phyloP scores from a whole-genome alignment of 1,284 basidiomycete species.

The Ceratobasidium sp. region DNA sequence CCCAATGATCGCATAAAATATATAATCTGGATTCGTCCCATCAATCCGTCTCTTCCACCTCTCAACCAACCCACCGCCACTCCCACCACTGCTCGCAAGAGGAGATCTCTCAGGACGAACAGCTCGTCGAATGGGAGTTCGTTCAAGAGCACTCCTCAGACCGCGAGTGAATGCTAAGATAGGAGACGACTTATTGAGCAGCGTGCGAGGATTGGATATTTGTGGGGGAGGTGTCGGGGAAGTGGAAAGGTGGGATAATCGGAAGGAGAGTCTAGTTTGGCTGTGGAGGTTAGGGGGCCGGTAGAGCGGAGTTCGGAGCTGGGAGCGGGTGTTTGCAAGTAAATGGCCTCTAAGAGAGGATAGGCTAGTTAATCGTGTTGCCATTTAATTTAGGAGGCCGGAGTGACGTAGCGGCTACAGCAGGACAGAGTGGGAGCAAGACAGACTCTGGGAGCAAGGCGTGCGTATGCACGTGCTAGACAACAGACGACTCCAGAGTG shows the following conservation, averaged over 20 bases:
- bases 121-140: conserved; percentile 19
- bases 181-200: neutral
- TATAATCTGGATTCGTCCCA: conserved; percentile 28
- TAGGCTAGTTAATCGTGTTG: neutral
- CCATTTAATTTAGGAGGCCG: neutral
- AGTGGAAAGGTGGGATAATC: neutral
- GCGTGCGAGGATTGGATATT: too few species aligned
- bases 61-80: conserved; percentile 15
- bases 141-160: conserved; percentile 28
- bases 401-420: too few species aligned
- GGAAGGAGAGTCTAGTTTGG: neutral
- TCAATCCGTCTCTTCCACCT: conserved; percentile 35
- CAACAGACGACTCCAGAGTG: too few species aligned
- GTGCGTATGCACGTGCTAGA: too few species aligned
- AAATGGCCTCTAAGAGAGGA: neutral
- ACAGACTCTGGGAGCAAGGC: too few species aligned
- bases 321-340: neutral
- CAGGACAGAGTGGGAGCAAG: too few species aligned
- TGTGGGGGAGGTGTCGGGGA: neutral
- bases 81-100: conserved; percentile 1
- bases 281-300: neutral
- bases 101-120: conserved; percentile 24
- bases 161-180: conserved; percentile 15
- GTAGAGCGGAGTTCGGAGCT: neutral
- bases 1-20: conserved; percentile 45